These are phyloP conservation scores for Peltaster fructicola DNA, from an alignment of 2,329 filamentous ascomycete genomes.

Conservation along the genomic window DNA sequence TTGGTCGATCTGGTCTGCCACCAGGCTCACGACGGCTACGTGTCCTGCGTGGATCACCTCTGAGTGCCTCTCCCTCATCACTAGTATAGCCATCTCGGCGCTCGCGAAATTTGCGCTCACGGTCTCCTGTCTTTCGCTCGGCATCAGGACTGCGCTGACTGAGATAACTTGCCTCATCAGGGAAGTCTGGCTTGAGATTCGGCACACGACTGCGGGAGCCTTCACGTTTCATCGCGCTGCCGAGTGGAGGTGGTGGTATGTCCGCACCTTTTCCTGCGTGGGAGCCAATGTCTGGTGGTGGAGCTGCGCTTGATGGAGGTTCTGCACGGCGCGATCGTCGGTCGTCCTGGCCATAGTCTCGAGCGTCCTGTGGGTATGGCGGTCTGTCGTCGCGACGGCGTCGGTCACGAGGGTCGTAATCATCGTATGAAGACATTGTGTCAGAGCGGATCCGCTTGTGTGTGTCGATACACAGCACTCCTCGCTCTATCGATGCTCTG, in stretches of 20 bases:
- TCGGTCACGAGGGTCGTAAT: conserved; percentile 4
- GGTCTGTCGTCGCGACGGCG: conserved; percentile 3
- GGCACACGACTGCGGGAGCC: conserved; percentile 15
- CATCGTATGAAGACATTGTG: conserved; percentile 19
- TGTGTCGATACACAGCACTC: too few relatives aligned
- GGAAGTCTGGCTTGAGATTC: conserved; percentile 16
- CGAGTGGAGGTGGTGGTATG: conserved; percentile 17
- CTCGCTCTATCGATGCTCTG: too few relatives aligned
- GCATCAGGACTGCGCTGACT: conserved; percentile 16
- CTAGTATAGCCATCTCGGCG: conserved; percentile 20
- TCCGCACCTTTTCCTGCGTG: conserved; percentile 3
- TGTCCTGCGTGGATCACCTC: conserved; percentile 7
- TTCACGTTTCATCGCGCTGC: conserved; percentile 17
- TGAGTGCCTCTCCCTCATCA: conserved; percentile 19
- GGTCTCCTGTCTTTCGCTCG: conserved; percentile 16
- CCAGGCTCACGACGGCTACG: conserved; percentile 3
- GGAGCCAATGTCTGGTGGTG: conserved; percentile 2
- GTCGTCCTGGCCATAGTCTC: not conserved
- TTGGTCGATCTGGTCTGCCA: conserved; percentile 2
- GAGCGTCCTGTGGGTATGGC: conserved; percentile 3
- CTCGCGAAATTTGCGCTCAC: conserved; percentile 17
- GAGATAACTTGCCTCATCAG: conserved; percentile 18
- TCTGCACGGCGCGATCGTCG: conserved; percentile 2
- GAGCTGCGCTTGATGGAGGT: conserved; percentile 2
- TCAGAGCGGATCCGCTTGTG: too few relatives aligned